phyloP scores from a whole-genome alignment of 1,139 yeast species.

The Debaryomyces robertsiae region DNA sequence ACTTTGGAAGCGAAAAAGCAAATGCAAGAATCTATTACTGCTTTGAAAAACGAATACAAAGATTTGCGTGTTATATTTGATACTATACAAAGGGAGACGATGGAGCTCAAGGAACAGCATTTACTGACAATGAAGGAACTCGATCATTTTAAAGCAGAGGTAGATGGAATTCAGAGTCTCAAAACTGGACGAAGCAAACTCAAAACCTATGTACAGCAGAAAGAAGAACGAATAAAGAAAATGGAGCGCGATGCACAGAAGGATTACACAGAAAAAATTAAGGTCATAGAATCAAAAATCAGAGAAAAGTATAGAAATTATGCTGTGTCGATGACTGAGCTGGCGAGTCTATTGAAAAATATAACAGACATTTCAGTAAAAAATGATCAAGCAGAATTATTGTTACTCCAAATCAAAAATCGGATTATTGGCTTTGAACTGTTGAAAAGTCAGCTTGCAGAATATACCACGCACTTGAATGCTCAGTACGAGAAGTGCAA shows the following conservation, averaged over 20 bases:
- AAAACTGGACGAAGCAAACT: conserved; percentile 21
- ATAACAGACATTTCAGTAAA: conserved; percentile 26
- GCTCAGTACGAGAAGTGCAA: conserved; percentile 44
- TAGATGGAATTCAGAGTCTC: conserved; percentile 14
- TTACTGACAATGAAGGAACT: conserved; percentile 16
- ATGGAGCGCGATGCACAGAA: conserved; percentile 29
- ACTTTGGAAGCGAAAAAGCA: conserved; percentile 34
- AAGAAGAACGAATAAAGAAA: conserved; percentile 26
- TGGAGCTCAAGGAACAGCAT: conserved; percentile 9
- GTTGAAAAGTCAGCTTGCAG: conserved; percentile 38
- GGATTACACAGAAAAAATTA: conserved; percentile 34
- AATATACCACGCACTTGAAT: conserved; percentile 29
- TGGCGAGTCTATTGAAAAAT: conserved; percentile 21
- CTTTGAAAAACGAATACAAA: conserved; percentile 19
- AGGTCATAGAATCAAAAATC: conserved; percentile 25
- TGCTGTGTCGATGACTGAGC: conserved; percentile 19
- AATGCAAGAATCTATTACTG: conserved; percentile 21
- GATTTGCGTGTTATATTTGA: conserved; percentile 8
- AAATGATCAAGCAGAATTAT: conserved; percentile 24
- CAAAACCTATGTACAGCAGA: conserved; percentile 25
- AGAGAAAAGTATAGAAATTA: conserved; percentile 27
- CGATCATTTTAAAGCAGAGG: conserved; percentile 10
- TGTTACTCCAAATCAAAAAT: conserved; percentile 37
- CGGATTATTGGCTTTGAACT: conserved; percentile 31
- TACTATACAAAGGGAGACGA: conserved; percentile 7